Conservation (phyloP, 345 rosid genomes). For the Brassica incana region DNA sequence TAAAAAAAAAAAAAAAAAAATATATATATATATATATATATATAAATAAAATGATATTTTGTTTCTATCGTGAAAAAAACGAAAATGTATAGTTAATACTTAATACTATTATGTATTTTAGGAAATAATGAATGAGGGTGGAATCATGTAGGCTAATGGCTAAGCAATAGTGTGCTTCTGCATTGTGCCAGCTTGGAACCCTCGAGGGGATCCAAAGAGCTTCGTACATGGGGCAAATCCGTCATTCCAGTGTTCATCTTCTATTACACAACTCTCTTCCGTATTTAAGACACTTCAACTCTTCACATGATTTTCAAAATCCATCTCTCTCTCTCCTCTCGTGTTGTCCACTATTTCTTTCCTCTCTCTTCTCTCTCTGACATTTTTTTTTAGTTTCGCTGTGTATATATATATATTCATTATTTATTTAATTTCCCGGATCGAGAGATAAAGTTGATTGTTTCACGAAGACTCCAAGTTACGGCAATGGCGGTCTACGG, state of each 20-base stretch:
- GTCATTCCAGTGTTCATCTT: constrained; percentile 11
- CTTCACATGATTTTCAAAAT: constrained; percentile 23
- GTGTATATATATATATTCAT: background rate
- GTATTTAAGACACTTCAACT: constrained; percentile 41
- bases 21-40: too few relatives aligned
- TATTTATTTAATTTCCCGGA: background rate
- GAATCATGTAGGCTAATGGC: constrained; percentile 20
- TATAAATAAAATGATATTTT: background rate
- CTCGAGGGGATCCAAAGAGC: constrained; percentile 26
- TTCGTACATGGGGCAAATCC: constrained; percentile 7
- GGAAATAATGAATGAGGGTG: background rate
- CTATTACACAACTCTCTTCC: constrained; percentile 29
- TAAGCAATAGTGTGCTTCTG: constrained; percentile 24
- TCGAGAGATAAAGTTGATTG: constrained; percentile 16
- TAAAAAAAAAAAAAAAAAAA: too few relatives aligned
- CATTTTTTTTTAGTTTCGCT: background rate
- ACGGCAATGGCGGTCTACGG: constrained; percentile 39
- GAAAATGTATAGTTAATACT: background rate
- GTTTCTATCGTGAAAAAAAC: background rate
- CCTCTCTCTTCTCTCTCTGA: background rate
- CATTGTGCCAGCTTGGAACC: constrained; percentile 34
- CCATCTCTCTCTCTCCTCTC: constrained; percentile 24
- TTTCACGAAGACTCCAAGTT: constrained; percentile 11
- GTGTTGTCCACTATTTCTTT: background rate
- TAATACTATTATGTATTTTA: background rate